These are phyloP conservation scores for Naganishia friedmannii DNA, from an alignment of 768 basidiomycete genomes.

Conservation along the genomic window DNA sequence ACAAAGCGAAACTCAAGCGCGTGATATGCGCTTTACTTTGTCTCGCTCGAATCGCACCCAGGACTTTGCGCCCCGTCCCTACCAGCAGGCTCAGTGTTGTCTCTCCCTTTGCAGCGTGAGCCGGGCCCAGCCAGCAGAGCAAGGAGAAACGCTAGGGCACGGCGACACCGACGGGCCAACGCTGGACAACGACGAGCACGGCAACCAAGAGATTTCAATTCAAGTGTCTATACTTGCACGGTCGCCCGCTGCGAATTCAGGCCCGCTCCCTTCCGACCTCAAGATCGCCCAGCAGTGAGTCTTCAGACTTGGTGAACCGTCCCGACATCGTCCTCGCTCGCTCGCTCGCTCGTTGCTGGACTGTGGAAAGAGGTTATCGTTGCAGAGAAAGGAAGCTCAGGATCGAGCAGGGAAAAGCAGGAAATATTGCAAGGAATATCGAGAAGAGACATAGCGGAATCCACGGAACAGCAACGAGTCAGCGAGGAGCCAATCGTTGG, in stretches of 20 bases:
- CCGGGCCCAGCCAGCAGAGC: neutral
- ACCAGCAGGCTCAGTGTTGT: neutral
- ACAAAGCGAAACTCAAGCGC: neutral
- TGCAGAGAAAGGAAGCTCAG: too few species aligned
- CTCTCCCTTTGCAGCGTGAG: neutral
- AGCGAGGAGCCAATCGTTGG: neutral
- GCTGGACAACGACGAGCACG: neutral
- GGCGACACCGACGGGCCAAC: neutral
- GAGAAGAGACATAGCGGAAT: neutral
- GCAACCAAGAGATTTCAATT: neutral
- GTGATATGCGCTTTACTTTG: neutral
- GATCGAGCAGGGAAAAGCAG: neutral
- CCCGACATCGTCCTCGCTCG: conserved; percentile 24
- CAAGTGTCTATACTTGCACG: neutral
- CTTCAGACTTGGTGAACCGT: neutral
- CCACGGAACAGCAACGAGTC: conserved; percentile 18
- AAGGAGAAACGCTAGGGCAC: neutral
- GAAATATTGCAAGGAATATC: neutral
- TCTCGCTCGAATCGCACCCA: too few species aligned
- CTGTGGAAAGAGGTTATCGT: neutral
- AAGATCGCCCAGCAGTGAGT: conserved; percentile 34
- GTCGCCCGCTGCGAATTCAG: conserved; percentile 16
- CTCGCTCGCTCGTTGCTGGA: conserved; percentile 26
- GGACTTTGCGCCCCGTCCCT: neutral
- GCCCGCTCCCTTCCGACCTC: conserved; percentile 24